These are phyloP conservation scores for Dryas integrifolia DNA, from an alignment of 331 rosid species.

Conservation along the genomic window DNA sequence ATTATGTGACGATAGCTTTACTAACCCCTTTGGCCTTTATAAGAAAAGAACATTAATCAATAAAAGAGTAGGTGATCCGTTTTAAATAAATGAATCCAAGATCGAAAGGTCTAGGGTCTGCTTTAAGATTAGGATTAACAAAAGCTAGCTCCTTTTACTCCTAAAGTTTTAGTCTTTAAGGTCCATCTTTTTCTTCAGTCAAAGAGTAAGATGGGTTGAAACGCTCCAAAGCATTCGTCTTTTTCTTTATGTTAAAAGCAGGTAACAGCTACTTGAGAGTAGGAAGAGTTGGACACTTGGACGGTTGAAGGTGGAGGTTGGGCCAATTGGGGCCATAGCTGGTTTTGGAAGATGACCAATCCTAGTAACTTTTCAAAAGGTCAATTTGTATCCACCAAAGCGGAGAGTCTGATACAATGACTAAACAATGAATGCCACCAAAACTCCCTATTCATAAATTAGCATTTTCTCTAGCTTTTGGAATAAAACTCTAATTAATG, in stretches of 20 bases:
- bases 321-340: slow-evolving; percentile 48
- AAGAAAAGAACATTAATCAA: slow-evolving; percentile 13
- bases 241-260: slow-evolving; percentile 33
- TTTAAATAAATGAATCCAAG: slow-evolving; percentile 26
- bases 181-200: slow-evolving; percentile 28
- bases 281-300: not conserved
- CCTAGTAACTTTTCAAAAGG: slow-evolving; percentile 18
- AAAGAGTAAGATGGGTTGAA: slow-evolving; percentile 29
- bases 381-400: slow-evolving; percentile 7
- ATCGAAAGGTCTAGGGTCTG: slow-evolving; percentile 36
- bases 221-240: slow-evolving; percentile 39
- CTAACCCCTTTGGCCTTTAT: slow-evolving; percentile 26
- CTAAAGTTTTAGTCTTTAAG: slow-evolving; percentile 17
- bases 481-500: not conserved
- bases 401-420: not conserved
- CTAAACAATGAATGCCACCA: not conserved
- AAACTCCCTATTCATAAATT: not conserved
- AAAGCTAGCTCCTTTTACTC: slow-evolving; percentile 38
- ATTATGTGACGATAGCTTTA: slow-evolving; percentile 41
- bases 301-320: slow-evolving; percentile 35
- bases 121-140: slow-evolving; percentile 35
- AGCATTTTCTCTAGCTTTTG: too few species aligned
- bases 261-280: slow-evolving; percentile 23
- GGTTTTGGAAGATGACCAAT: slow-evolving; percentile 51
- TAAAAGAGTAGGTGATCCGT: slow-evolving; percentile 25